Percentiles rank a stretch among this genome's conserved stretches.
These are phyloP conservation scores for Colletotrichum tanaceti DNA, from an alignment of 2,329 filamentous ascomycete species.

Conservation along the genomic window DNA sequence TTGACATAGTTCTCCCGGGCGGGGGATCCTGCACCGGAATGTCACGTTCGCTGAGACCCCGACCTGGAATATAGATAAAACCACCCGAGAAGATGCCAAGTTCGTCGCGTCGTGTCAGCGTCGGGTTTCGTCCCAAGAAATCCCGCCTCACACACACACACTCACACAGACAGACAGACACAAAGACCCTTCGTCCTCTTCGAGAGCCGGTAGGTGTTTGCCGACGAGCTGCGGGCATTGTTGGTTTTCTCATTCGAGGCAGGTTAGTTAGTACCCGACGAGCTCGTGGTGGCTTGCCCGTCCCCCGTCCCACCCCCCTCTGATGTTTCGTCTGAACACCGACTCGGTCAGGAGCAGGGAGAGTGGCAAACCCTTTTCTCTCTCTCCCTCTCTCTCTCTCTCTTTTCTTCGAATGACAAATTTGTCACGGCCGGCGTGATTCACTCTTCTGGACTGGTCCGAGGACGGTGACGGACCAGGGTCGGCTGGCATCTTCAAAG, in stretches of 20 bases:
- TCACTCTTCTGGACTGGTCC: background rate
- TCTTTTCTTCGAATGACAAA: background rate
- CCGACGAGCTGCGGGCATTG: background rate
- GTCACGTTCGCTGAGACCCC: background rate
- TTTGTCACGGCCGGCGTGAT: background rate
- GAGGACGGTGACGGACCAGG: background rate
- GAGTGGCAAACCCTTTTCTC: background rate
- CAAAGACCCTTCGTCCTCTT: background rate
- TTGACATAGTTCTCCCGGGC: background rate
- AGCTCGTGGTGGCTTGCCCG: background rate
- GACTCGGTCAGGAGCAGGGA: background rate
- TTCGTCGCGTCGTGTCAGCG: background rate
- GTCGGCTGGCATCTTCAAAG: background rate
- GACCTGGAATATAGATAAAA: background rate
- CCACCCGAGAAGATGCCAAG: background rate
- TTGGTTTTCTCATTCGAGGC: too few species aligned
- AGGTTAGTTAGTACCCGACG: background rate
- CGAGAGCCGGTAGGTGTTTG: background rate
- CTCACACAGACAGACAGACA: too few species aligned
- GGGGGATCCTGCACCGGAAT: background rate
- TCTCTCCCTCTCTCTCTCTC: too few species aligned
- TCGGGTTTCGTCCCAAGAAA: conserved; percentile 12
- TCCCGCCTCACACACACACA: conserved; percentile 1
- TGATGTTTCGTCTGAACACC: conserved; percentile 17
- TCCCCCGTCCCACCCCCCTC: background rate